phyloP scores from a whole-genome alignment of 2,329 filamentous ascomycete species.

The Fonsecaea monophora region DNA sequence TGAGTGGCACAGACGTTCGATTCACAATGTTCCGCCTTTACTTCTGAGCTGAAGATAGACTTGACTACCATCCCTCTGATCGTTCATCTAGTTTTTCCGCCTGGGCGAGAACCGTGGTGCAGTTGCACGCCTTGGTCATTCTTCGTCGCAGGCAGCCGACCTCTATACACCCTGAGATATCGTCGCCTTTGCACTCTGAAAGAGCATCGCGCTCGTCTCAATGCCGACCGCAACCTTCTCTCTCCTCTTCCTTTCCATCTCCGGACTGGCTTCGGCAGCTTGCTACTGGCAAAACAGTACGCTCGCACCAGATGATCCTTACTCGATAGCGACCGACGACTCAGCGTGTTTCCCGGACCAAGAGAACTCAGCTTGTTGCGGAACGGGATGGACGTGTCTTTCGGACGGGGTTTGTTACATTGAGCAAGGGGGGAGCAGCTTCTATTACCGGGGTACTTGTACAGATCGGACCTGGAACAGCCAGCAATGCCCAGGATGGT shows the following conservation, averaged over 20 bases:
- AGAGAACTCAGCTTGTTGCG: slow-evolving; percentile 29
- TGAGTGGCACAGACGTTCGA: background rate
- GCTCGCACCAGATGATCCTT: slow-evolving; percentile 22
- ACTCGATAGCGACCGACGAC: slow-evolving; percentile 26
- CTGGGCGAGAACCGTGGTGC: background rate
- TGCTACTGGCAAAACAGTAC: slow-evolving; percentile 31
- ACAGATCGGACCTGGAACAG: slow-evolving; percentile 30
- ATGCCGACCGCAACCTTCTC: slow-evolving; percentile 8
- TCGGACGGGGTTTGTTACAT: slow-evolving; percentile 28
- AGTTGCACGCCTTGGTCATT: background rate
- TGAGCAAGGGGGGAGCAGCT: background rate
- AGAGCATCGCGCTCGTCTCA: background rate
- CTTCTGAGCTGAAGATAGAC: background rate
- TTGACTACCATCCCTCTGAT: background rate
- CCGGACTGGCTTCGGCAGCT: slow-evolving; percentile 18
- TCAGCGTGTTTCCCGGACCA: slow-evolving; percentile 28
- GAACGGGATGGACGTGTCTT: slow-evolving; percentile 25
- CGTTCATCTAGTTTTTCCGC: background rate
- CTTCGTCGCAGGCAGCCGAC: background rate
- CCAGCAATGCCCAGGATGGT: slow-evolving; percentile 28
- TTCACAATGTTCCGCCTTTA: background rate
- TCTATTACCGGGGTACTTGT: slow-evolving; percentile 28
- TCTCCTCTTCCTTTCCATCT: background rate
- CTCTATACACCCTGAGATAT: background rate
- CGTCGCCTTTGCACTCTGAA: background rate